A percentile compares a stretch with the other conserved stretches of the same genome.
Evolutionary conservation across 352 stramenopile species (phyloP).

Genomic region (Pythium grandisporangium): DNA sequence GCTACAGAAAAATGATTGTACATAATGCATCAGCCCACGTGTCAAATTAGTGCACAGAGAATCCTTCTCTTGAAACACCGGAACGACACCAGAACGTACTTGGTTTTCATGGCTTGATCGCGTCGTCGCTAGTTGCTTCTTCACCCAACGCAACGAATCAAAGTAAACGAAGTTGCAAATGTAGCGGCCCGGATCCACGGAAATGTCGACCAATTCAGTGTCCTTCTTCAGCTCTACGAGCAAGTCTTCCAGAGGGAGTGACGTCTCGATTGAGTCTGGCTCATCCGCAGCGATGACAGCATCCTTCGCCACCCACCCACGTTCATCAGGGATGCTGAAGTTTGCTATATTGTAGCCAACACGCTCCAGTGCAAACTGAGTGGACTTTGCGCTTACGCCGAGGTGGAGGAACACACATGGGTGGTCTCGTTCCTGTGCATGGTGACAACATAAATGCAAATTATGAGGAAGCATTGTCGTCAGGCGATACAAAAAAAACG

Average conservation of each 20-base stretch:
- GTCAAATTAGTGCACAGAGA: too few relatives aligned
- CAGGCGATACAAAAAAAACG: too few relatives aligned
- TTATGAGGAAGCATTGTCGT: too few relatives aligned
- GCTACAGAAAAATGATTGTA: constrained; percentile 17
- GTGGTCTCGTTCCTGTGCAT: constrained; percentile 25
- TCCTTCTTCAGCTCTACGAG: constrained; percentile 21
- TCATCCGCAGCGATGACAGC: constrained; percentile 43
- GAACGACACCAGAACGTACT: too few relatives aligned
- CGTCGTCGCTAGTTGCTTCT: constrained; percentile 16
- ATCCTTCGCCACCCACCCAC: constrained; percentile 44
- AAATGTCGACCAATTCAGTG: constrained; percentile 31
- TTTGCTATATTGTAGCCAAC: constrained; percentile 74
- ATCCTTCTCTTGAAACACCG: too few relatives aligned
- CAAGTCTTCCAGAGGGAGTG: constrained; percentile 51
- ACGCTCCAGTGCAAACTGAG: constrained; percentile 44
- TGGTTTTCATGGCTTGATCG: constrained; percentile 18
- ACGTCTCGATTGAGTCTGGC: constrained; percentile 29
- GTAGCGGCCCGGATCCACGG: constrained; percentile 67
- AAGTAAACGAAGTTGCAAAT: constrained; percentile 87
- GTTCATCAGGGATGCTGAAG: constrained; percentile 76
- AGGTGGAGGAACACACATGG: constrained; percentile 69
- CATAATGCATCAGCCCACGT: too few relatives aligned
- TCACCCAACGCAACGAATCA: constrained; percentile 58
- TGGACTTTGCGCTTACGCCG: constrained; percentile 38
- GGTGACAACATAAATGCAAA: not conserved